Percentiles rank a stretch among this genome's conserved stretches.
Evolutionary conservation across 176 grass and related monocot genomes (phyloP).

Genomic region (Urochloa ruziziensis): DNA sequence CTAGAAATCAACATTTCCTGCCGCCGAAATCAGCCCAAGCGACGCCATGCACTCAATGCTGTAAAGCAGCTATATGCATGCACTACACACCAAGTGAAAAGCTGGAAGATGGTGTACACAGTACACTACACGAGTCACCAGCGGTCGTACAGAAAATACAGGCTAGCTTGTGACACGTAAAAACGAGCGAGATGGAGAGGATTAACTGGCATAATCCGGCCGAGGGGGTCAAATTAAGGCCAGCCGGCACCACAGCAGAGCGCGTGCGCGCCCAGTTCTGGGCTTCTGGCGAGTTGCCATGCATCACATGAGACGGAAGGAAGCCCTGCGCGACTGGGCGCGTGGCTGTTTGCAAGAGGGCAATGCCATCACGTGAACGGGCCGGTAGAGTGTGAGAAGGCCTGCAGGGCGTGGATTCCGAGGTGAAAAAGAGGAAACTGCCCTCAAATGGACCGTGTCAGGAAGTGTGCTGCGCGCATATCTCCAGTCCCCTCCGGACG

Average conservation of each 20-base stretch:
- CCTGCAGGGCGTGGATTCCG: slow-evolving; percentile 58
- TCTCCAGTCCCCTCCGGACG: slow-evolving; percentile 62
- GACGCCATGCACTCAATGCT: background rate
- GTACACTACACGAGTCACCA: too few relatives aligned
- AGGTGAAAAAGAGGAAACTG: slow-evolving; percentile 45
- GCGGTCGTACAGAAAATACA: too few relatives aligned
- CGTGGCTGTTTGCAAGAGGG: background rate
- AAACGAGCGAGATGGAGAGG: background rate
- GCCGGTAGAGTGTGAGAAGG: slow-evolving; percentile 42
- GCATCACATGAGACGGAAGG: slow-evolving; percentile 40
- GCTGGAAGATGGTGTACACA: background rate
- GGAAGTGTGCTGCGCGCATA: slow-evolving; percentile 33
- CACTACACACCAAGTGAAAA: background rate
- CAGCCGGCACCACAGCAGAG: background rate
- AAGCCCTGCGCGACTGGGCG: slow-evolving; percentile 2
- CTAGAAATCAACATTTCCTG: too few relatives aligned
- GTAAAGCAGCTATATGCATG: background rate
- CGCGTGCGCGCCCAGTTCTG: background rate
- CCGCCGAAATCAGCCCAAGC: background rate
- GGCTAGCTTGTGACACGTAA: background rate
- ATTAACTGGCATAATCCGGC: background rate
- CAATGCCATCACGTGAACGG: slow-evolving; percentile 79
- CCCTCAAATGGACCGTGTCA: slow-evolving; percentile 55
- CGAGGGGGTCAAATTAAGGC: background rate
- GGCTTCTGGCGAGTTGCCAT: slow-evolving; percentile 15